Evolutionary conservation across 768 basidiomycete genomes (phyloP).

Genomic region (Gautieria morchelliformis): DNA sequence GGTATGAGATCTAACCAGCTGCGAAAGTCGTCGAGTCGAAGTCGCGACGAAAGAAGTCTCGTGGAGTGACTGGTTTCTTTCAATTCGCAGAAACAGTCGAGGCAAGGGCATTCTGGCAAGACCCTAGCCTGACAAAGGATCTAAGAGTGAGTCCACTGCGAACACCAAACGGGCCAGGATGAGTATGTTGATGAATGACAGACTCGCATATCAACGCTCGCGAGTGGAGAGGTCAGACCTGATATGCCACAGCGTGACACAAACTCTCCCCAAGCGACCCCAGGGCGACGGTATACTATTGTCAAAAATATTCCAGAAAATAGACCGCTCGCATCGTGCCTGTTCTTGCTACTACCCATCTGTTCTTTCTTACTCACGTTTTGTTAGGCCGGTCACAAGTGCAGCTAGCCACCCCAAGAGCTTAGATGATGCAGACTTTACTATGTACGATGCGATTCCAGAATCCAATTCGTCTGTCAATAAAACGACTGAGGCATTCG

Average conservation of each 20-base stretch:
- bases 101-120: conserved; percentile 48
- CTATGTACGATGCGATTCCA: conserved; percentile 65
- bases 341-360: background rate
- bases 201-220: conserved; percentile 50
- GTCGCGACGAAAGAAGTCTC: conserved; percentile 33
- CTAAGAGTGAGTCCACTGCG: conserved; percentile 42
- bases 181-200: conserved; percentile 15
- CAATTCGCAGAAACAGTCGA: conserved; percentile 79
- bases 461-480: conserved; percentile 18
- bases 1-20: conserved; percentile 4
- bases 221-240: conserved; percentile 28
- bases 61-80: conserved; percentile 50
- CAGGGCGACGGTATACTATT: conserved; percentile 41
- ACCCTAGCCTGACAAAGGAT: conserved; percentile 43
- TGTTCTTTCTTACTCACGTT: background rate
- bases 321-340: conserved; percentile 19
- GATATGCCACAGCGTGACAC: conserved; percentile 15
- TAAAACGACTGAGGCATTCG: conserved; percentile 22
- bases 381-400: conserved; percentile 44
- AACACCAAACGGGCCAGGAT: background rate
- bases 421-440: conserved; percentile 33
- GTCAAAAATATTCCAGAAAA: conserved; percentile 23
- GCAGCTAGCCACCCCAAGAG: conserved; percentile 38
- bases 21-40: conserved; percentile 52
- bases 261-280: background rate